phyloP scores from a whole-genome alignment of 2,329 filamentous ascomycete genomes.

The Arthrobotrys musiformis region DNA sequence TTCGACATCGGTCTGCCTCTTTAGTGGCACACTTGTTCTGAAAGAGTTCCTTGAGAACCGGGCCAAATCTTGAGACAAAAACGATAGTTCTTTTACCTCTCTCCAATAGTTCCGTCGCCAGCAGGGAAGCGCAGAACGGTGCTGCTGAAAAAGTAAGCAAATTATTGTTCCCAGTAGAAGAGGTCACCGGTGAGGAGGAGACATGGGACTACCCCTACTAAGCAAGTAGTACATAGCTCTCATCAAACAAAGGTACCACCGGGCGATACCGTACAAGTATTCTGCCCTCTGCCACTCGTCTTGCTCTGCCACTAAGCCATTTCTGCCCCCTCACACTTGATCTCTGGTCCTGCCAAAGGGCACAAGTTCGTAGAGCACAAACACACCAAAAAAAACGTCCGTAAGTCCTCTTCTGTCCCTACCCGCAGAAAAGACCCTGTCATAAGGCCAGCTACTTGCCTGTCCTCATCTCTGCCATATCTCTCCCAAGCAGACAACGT shows the following conservation, averaged over 20 bases:
- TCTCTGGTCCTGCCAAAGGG: slow-evolving; percentile 48
- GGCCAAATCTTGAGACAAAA: slow-evolving; percentile 23
- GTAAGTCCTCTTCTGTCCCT: slow-evolving; percentile 47
- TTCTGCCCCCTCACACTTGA: slow-evolving; percentile 38
- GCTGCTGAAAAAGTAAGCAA: slow-evolving; percentile 52
- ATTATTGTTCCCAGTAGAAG: slow-evolving; percentile 19
- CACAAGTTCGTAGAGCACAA: slow-evolving; percentile 47
- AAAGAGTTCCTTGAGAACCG: slow-evolving; percentile 25
- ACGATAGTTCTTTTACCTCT: slow-evolving; percentile 34
- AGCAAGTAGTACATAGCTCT: slow-evolving; percentile 50
- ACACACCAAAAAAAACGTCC: slow-evolving; percentile 52
- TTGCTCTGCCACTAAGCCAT: slow-evolving; percentile 40
- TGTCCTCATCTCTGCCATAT: slow-evolving; percentile 49
- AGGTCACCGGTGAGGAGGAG: slow-evolving; percentile 39
- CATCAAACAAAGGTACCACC: slow-evolving; percentile 46
- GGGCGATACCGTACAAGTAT: slow-evolving; percentile 53
- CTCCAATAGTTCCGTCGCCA: slow-evolving; percentile 37
- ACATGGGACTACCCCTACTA: slow-evolving; percentile 52
- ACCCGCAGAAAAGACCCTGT: slow-evolving; percentile 50
- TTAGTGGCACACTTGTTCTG: slow-evolving; percentile 39
- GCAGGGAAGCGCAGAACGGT: slow-evolving; percentile 36
- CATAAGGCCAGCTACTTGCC: slow-evolving; percentile 52
- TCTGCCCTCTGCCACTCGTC: slow-evolving; percentile 23
- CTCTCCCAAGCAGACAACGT: slow-evolving; percentile 48
- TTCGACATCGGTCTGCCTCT: slow-evolving; percentile 45